Base-by-base conservation (phyloP, 176 grass and related monocot species). In the Juncus effusus region DNA sequence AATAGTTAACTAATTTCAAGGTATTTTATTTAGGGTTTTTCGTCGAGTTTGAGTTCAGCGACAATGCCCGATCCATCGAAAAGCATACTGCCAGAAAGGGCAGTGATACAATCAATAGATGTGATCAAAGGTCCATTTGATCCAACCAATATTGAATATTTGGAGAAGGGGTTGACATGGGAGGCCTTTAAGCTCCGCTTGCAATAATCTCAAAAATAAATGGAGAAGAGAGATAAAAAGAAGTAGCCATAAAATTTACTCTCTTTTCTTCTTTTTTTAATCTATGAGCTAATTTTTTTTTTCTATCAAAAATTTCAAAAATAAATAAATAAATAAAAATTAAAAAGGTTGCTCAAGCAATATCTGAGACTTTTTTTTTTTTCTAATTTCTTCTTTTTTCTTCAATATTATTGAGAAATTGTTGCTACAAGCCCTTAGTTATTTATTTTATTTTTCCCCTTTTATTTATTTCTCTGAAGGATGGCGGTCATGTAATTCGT, bases 61-160 rank as follows among this genome's bases (percentile, higher is more conserved):
- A 86, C 94, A 4, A 73, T 80, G 5, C n/a, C 85, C 3, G 93
- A 97, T 54, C 85, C 82, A 10, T 52, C 88, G 5, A 97, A 28
- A 75, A 92, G 88, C 39, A 69, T 92, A 9, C 64, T 93, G 15
- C 94, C 93, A 41, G 82, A 74, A 54, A 64, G 82, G 67, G 88
- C 93, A 6, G 44, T 92, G n/a, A 89, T 92, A 76, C 70, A 78
- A 60, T 78, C 80, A 3, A 65, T 97, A 12, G 88, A 97, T 63
- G 85, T 92, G 50, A 76, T 92, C 16, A 75, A 55, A 59, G 88
- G 88, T 0, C 85, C 93, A 3, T 92, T 97, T 12, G 77, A 97
- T 72, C 85, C 94, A 0, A 63, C 4, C 61, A 78, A 89, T 54
- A 78, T 89, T 10, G 80, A 86, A 72, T 89, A 89, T 74, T 38